Conservation (phyloP, 768 basidiomycete species). For the Neoboletus magnificus region DNA sequence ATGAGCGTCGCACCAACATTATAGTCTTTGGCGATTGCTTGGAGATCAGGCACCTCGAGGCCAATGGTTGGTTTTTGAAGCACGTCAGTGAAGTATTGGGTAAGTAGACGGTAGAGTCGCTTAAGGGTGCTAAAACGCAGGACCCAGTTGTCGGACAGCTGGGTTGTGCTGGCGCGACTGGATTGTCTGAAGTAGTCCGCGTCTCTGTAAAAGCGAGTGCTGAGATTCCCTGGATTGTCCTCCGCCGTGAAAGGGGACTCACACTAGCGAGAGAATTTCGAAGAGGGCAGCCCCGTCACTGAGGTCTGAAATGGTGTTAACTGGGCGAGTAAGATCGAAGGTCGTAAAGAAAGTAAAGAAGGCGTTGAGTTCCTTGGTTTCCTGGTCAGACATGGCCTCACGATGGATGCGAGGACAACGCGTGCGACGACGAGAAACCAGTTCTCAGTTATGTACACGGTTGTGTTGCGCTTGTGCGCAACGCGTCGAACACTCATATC, state of each 20-base stretch:
- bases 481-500: slow-evolving; percentile 1
- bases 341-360: slow-evolving; percentile 80
- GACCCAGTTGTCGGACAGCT: slow-evolving; percentile 85
- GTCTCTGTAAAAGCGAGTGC: slow-evolving; percentile 49
- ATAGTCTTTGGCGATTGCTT: slow-evolving; percentile 77
- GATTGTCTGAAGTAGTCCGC: slow-evolving; percentile 71
- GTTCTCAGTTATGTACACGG: slow-evolving; percentile 1
- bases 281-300: slow-evolving; percentile 77
- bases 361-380: slow-evolving; percentile 67
- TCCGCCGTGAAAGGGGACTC: slow-evolving; percentile 28
- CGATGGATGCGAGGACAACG: background rate
- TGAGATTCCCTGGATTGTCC: slow-evolving; percentile 5
- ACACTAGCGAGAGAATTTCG: slow-evolving; percentile 75
- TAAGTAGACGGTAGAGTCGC: slow-evolving; percentile 82
- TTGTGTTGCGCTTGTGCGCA: background rate
- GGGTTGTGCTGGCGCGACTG: slow-evolving; percentile 51
- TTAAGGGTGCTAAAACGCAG: slow-evolving; percentile 81
- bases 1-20: slow-evolving; percentile 61
- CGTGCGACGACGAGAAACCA: slow-evolving; percentile 7
- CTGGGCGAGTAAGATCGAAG: slow-evolving; percentile 64
- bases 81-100: slow-evolving; percentile 82
- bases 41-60: slow-evolving; percentile 85
- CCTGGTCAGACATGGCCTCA: slow-evolving; percentile 36
- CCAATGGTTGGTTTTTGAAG: slow-evolving; percentile 74
- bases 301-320: slow-evolving; percentile 64